These are phyloP conservation scores for Aspergillus fijiensis DNA, from an alignment of 2,329 filamentous ascomycete genomes.

Conservation along the genomic window DNA sequence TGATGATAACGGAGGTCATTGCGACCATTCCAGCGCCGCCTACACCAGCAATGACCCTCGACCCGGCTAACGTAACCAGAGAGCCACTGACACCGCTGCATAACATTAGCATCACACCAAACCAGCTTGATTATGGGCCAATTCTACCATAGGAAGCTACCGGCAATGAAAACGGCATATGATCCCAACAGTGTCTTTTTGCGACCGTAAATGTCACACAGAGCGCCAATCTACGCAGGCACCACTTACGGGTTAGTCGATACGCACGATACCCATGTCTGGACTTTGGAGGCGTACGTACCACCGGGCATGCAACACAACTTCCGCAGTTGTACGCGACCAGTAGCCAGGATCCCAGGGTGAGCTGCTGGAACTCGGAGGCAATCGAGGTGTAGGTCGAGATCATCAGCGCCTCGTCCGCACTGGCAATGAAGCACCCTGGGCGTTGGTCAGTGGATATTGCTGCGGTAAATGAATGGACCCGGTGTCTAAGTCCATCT, in stretches of 20 bases:
- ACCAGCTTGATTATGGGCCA: no score
- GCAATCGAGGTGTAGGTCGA: conserved; percentile 60
- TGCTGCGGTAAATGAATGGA: no score
- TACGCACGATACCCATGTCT: no score
- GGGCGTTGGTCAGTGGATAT: no score
- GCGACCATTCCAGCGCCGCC: conserved; percentile 41
- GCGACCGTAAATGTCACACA: conserved; percentile 48
- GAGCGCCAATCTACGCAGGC: conserved; percentile 39
- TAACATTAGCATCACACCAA: no score
- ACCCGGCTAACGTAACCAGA: conserved; percentile 31
- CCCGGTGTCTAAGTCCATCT: no score
- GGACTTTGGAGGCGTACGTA: conserved; percentile 14
- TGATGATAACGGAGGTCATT: conserved; percentile 29
- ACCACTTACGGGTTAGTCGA: not conserved
- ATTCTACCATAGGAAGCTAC: conserved; percentile 25
- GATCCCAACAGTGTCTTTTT: conserved; percentile 41
- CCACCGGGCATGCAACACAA: conserved; percentile 42
- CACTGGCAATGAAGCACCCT: conserved; percentile 56
- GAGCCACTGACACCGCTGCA: conserved; percentile 12
- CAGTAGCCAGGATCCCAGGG: conserved; percentile 46
- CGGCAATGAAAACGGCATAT: conserved; percentile 30
- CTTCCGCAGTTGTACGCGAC: conserved; percentile 46
- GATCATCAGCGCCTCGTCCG: conserved; percentile 61
- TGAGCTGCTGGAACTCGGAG: conserved; percentile 46
- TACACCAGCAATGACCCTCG: conserved; percentile 37